Evolutionary conservation across 192 early-diverging fungal genomes (phyloP).

Genomic region (Coemansia sp.): DNA sequence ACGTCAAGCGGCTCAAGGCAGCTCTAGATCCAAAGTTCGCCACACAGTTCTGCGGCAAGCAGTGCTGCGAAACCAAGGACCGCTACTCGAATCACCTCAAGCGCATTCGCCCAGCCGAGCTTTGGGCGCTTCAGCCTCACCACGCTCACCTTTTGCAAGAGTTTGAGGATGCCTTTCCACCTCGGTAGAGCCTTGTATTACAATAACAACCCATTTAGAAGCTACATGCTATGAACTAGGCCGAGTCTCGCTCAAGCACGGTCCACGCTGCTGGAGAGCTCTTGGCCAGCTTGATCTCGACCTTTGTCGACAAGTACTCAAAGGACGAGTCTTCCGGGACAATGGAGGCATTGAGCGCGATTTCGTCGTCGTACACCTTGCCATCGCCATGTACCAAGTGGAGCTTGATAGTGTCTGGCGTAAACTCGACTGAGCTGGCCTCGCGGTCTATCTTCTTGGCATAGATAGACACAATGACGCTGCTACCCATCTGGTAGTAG

Average conservation of each 20-base stretch:
- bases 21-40: slow-evolving; percentile 15
- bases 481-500: slow-evolving; percentile 91
- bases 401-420: slow-evolving; percentile 62
- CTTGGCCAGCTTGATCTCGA: slow-evolving; percentile 80
- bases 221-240: not conserved
- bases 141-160: slow-evolving; percentile 44
- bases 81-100: slow-evolving; percentile 28
- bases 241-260: slow-evolving; percentile 22
- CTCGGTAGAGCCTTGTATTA: slow-evolving; percentile 12
- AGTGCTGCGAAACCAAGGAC: slow-evolving; percentile 39
- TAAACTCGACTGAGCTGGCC: slow-evolving; percentile 72
- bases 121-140: slow-evolving; percentile 55
- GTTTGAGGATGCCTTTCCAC: slow-evolving; percentile 32
- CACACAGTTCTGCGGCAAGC: slow-evolving; percentile 19
- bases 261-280: slow-evolving; percentile 38
- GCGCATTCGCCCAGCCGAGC: slow-evolving; percentile 43
- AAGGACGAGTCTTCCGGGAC: slow-evolving; percentile 66
- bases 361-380: slow-evolving; percentile 69
- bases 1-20: slow-evolving; percentile 28
- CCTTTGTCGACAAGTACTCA: slow-evolving; percentile 76
- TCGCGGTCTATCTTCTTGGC: slow-evolving; percentile 87
- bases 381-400: slow-evolving; percentile 81
- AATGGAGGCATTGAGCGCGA: slow-evolving; percentile 74
- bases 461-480: slow-evolving; percentile 88
- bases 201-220: not conserved